phyloP scores from a whole-genome alignment of 1,284 basidiomycete genomes.

The Pholiota adiposa region DNA sequence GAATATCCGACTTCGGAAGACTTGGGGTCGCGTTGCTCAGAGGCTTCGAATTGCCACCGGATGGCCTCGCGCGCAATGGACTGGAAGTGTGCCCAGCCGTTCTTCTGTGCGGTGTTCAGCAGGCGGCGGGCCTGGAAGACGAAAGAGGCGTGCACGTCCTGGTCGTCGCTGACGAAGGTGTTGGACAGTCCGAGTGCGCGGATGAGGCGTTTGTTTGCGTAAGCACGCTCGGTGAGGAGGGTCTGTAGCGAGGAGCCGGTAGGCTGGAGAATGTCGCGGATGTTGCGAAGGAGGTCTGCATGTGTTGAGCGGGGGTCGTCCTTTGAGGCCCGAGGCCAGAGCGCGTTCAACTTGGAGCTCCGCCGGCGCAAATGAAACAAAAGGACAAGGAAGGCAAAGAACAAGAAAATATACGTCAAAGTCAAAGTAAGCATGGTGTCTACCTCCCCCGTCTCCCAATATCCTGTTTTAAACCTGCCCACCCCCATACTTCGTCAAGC shows the following conservation, averaged over 20 bases:
- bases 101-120: slow-evolving; percentile 27
- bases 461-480: background rate
- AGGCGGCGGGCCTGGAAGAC: slow-evolving; percentile 31
- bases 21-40: too few species aligned
- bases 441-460: background rate
- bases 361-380: background rate
- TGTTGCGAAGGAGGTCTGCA: background rate
- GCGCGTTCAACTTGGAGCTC: background rate
- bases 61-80: slow-evolving; percentile 34
- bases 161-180: slow-evolving; percentile 40
- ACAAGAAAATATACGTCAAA: too few species aligned
- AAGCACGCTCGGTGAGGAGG: slow-evolving; percentile 41
- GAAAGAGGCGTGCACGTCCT: slow-evolving; percentile 37
- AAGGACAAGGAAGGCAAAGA: too few species aligned
- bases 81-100: slow-evolving; percentile 36
- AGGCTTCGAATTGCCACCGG: slow-evolving; percentile 15
- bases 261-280: slow-evolving; percentile 19
- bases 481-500: too few species aligned
- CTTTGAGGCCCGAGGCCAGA: background rate
- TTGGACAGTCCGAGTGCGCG: slow-evolving; percentile 46
- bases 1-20: too few species aligned
- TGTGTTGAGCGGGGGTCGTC: background rate
- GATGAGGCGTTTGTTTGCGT: slow-evolving; percentile 47
- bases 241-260: slow-evolving; percentile 5
- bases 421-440: background rate